Conservation (phyloP, 768 basidiomycete genomes). For the Tylopilus vinaceipallidus region DNA sequence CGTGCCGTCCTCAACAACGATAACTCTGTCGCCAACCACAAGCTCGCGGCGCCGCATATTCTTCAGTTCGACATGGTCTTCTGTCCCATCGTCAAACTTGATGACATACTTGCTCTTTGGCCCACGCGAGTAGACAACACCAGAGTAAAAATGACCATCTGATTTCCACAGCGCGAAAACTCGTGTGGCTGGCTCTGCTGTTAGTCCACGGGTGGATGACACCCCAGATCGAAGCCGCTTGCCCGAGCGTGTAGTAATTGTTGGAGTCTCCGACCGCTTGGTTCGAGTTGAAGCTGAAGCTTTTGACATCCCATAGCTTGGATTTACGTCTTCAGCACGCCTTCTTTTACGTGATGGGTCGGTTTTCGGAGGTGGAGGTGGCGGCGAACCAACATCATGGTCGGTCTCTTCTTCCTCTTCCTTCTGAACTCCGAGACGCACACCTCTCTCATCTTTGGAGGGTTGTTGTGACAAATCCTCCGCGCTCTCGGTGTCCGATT, state of each 20-base stretch:
- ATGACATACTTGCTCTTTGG: conserved; percentile 41
- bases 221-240: conserved; percentile 42
- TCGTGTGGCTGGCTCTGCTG: conserved; percentile 41
- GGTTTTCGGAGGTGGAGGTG: conserved; percentile 25
- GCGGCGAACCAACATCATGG: conserved; percentile 36
- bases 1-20: conserved; percentile 31
- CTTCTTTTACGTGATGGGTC: conserved; percentile 43
- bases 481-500: conserved; percentile 28
- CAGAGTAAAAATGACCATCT: conserved; percentile 61
- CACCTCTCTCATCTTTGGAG: conserved; percentile 31
- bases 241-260: conserved; percentile 32
- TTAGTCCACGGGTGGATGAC: conserved; percentile 21
- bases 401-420: conserved; percentile 42
- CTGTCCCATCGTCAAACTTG: conserved; percentile 65
- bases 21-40: conserved; percentile 55
- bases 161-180: conserved; percentile 71
- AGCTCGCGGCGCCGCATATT: conserved; percentile 55
- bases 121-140: conserved; percentile 44
- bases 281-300: conserved; percentile 26
- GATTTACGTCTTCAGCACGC: conserved; percentile 32
- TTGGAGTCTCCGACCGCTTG: conserved; percentile 27
- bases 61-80: conserved; percentile 44
- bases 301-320: conserved; percentile 24
- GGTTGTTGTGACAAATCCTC: conserved; percentile 11
- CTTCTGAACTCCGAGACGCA: conserved; percentile 18